These are phyloP conservation scores for Cyamopsis tetragonoloba DNA, from an alignment of 306 rosid genomes.

Conservation along the genomic window DNA sequence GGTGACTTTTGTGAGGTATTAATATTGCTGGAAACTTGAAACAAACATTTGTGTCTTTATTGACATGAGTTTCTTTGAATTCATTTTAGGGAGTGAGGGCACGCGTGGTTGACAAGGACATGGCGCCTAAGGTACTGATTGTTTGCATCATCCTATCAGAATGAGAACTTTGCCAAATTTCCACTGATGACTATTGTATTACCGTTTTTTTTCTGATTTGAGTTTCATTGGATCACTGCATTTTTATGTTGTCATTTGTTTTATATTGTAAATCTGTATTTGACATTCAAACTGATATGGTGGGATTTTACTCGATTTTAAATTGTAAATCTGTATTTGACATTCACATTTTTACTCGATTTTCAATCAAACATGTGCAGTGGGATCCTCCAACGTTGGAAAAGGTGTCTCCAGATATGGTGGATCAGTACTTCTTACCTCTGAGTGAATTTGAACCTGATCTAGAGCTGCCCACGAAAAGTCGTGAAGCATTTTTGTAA, in stretches of 20 bases:
- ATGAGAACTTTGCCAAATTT: background rate
- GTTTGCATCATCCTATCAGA: background rate
- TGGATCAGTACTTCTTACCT: conserved; percentile 68
- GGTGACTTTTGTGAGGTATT: conserved; percentile 83
- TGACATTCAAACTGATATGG: background rate
- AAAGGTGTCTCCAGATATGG: conserved; percentile 75
- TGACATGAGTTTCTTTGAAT: conserved; percentile 20
- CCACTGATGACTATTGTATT: background rate
- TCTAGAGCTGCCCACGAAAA: conserved; percentile 63
- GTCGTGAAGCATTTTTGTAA: conserved; percentile 64
- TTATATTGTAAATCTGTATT: background rate
- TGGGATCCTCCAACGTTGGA: conserved; percentile 96
- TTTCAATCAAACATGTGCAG: conserved; percentile 41
- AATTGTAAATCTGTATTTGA: background rate
- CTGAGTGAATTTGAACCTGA: conserved; percentile 61
- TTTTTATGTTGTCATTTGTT: background rate
- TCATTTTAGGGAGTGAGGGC: conserved; percentile 78
- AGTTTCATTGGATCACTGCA: background rate
- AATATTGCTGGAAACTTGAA: background rate
- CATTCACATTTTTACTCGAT: background rate
- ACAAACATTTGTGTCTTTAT: background rate
- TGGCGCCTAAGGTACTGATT: conserved; percentile 68
- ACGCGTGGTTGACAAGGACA: conserved; percentile 76
- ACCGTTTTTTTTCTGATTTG: background rate
- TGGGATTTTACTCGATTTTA: background rate